A percentile compares a stretch with the other conserved stretches of the same genome.
Evolutionary conservation across 257 asterid genomes (phyloP).

Genomic region (Mentha longifolia): DNA sequence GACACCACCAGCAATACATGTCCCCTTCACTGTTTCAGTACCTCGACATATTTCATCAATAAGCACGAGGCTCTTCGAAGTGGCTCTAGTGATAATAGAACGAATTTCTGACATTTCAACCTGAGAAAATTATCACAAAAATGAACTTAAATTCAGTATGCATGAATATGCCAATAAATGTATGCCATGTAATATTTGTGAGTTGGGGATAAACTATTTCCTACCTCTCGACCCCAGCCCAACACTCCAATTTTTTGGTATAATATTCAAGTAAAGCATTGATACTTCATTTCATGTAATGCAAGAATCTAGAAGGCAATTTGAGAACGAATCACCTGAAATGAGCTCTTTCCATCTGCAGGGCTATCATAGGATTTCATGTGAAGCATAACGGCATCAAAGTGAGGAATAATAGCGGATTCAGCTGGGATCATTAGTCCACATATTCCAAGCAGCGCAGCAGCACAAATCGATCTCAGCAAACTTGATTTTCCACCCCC

Average conservation of each 20-base stretch:
- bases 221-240: neutral
- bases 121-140: slow-evolving; percentile 42
- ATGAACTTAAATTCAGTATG: neutral
- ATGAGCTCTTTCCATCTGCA: slow-evolving; percentile 96
- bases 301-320: neutral
- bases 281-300: neutral
- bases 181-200: too few species aligned
- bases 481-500: slow-evolving; percentile 99
- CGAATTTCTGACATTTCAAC: slow-evolving; percentile 99
- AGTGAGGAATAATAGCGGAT: slow-evolving; percentile 90
- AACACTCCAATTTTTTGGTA: neutral
- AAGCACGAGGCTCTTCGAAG: slow-evolving; percentile 89
- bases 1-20: slow-evolving; percentile 96
- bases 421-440: slow-evolving; percentile 98
- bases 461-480: slow-evolving; percentile 92
- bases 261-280: neutral
- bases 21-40: slow-evolving; percentile 97
- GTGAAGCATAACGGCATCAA: slow-evolving; percentile 92
- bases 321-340: slow-evolving; percentile 64
- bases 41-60: slow-evolving; percentile 98
- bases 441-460: slow-evolving; percentile 86
- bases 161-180: neutral
- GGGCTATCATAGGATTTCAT: slow-evolving; percentile 99
- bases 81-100: slow-evolving; percentile 68
- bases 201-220: neutral